A percentile compares a stretch with the other conserved stretches of the same genome.
phyloP scores from a whole-genome alignment of 768 basidiomycete genomes.

The Pulveroboletus ravenelii region DNA sequence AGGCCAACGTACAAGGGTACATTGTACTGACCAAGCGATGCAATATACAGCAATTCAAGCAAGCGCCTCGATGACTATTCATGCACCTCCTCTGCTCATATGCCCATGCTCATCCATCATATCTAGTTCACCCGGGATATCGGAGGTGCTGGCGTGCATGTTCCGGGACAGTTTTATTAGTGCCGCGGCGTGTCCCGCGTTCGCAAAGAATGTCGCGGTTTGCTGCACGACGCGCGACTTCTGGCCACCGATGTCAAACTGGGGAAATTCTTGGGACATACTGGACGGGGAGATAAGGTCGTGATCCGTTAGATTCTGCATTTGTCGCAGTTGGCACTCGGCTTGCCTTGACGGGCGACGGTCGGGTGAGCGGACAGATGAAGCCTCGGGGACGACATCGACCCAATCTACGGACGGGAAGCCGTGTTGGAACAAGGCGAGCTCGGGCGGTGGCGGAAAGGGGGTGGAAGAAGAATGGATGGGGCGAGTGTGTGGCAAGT shows the following conservation, averaged over 20 bases:
- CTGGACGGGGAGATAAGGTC: conserved; percentile 28
- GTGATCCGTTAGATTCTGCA: conserved; percentile 27
- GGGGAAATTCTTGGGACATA: conserved; percentile 9
- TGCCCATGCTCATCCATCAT: too few species aligned
- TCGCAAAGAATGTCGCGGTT: conserved; percentile 14
- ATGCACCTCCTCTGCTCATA: too few species aligned
- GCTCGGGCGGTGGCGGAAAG: conserved; percentile 20
- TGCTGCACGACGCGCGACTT: conserved; percentile 14
- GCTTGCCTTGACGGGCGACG: conserved; percentile 8
- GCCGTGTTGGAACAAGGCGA: conserved; percentile 7
- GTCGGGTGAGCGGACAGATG: neutral
- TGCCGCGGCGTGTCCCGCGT: conserved; percentile 25
- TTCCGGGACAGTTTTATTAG: conserved; percentile 19
- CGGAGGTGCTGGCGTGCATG: conserved; percentile 6
- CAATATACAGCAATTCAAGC: too few species aligned
- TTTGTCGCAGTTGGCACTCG: neutral
- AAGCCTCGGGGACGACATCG: conserved; percentile 14
- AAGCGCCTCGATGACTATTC: too few species aligned
- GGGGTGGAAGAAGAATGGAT: conserved; percentile 27
- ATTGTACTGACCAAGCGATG: neutral
- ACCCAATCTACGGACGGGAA: conserved; percentile 10
- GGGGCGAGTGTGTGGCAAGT: conserved; percentile 9
- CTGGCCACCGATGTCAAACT: conserved; percentile 16
- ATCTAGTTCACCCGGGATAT: neutral
- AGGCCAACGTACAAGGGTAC: conserved; percentile 5